Percentiles rank a stretch among this genome's conserved stretches.
Evolutionary conservation across 2,329 filamentous ascomycete genomes (phyloP).

Genomic region (Fusarium tupiense): DNA sequence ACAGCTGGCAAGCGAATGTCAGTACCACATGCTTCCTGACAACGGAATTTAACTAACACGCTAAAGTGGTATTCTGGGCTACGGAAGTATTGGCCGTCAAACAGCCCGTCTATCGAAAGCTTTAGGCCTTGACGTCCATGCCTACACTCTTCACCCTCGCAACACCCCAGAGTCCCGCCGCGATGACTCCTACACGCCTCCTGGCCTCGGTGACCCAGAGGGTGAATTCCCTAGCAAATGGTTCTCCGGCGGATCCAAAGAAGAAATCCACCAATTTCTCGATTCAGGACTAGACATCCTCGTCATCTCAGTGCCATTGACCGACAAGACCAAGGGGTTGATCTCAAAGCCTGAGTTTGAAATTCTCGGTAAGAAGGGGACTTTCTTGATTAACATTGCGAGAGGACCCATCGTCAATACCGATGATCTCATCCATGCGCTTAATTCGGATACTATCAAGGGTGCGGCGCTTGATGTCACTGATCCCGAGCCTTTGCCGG

Average conservation of each 20-base stretch:
- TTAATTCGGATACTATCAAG: conserved; percentile 57
- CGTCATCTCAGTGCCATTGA: conserved; percentile 63
- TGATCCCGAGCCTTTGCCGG: conserved; percentile 79
- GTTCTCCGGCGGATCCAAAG: conserved; percentile 58
- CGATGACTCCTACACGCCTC: conserved; percentile 74
- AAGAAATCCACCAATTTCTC: conserved; percentile 61
- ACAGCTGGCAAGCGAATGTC: conserved; percentile 61
- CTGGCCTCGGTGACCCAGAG: conserved; percentile 68
- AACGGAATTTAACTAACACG: background rate
- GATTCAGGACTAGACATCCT: conserved; percentile 62
- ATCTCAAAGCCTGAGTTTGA: conserved; percentile 62
- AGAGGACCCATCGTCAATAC: conserved; percentile 64
- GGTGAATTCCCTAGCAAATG: conserved; percentile 60
- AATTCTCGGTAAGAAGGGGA: conserved; percentile 56
- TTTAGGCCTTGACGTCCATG: conserved; percentile 77
- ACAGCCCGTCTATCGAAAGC: conserved; percentile 67
- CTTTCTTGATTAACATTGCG: conserved; percentile 77
- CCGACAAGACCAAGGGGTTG: conserved; percentile 57
- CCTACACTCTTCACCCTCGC: conserved; percentile 78
- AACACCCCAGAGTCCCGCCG: conserved; percentile 70
- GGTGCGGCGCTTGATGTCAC: conserved; percentile 83
- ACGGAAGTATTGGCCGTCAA: conserved; percentile 65
- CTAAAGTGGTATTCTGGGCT: conserved; percentile 61
- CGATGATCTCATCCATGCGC: conserved; percentile 68
- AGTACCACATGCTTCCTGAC: no score